These are phyloP conservation scores for Aspergillus spinulosporus DNA, from an alignment of 2,329 filamentous ascomycete species.

Conservation along the genomic window DNA sequence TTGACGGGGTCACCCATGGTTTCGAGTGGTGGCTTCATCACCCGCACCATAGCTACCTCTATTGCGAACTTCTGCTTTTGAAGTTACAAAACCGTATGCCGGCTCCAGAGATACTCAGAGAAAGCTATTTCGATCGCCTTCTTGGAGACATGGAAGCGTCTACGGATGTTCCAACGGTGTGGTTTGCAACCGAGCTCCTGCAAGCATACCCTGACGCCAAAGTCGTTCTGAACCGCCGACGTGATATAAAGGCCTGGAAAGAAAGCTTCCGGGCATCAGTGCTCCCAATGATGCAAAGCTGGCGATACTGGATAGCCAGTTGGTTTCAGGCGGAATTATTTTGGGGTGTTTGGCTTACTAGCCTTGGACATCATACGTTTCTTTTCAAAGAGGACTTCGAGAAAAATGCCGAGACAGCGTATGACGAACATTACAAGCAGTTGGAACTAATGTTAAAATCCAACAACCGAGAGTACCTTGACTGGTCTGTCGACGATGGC, in stretches of 20 bases:
- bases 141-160: constrained; percentile 21
- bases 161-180: constrained; percentile 19
- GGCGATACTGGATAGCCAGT: constrained; percentile 3
- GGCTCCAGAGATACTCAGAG: background rate
- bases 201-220: constrained; percentile 28
- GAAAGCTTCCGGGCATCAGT: constrained; percentile 7
- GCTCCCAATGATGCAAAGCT: background rate
- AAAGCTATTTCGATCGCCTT: constrained; percentile 13
- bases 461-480: background rate
- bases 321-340: constrained; percentile 17
- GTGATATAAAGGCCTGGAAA: constrained; percentile 22
- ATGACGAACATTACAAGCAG: background rate
- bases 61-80: background rate
- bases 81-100: background rate
- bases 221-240: constrained; percentile 26
- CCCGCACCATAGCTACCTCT: background rate
- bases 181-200: constrained; percentile 25
- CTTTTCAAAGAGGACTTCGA: background rate
- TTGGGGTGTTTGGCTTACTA: constrained; percentile 10
- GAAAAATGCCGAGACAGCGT: background rate
- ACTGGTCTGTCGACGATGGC: background rate
- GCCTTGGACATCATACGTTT: background rate
- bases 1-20: constrained; percentile 28
- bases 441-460: background rate
- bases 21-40: constrained; percentile 14